Evolutionary conservation across 2,329 filamentous ascomycete genomes (phyloP), one percentile per base, ranked within the genome.

Genomic region (Penicillium crustosum): DNA sequence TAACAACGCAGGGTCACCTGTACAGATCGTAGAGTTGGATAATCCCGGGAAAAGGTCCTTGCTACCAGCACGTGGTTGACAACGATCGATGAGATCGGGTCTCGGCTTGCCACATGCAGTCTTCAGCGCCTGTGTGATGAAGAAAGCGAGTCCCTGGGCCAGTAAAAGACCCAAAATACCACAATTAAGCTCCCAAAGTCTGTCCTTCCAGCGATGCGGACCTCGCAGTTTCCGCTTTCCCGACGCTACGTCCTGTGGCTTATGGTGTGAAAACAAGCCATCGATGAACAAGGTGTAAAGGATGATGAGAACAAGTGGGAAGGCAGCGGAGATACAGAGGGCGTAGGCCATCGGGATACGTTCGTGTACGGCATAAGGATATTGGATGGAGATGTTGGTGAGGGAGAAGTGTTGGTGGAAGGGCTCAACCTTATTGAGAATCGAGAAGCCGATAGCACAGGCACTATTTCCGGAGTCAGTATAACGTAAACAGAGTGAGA

Each of bases 171-270:
- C 83, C 27, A 86, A 68, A 12, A 85, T 78, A 2, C 83, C 83
- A 63, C 83, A 85, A 65, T 86, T 86, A 65, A 86, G 73, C 69
- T 86, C 83, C 83, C 83, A 86, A n/a, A 86, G 67, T 21, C 83
- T 76, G 62, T 85, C 82, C 65, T 82, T 81, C 64, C 82, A 78
- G 39, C 79, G 75, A 65, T 84, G 83, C 52, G 76, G 80, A 0
- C 78, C 74, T 52, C 74, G 75, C 38, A 78, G 50, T 49, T 72
- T 75, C 48, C 73, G 72, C 61, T 76, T 73, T 49, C 74, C 71
- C 10, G 70, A 69, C n/a, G 58, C 60, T 17, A 70, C 55, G 25
- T 73, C 62, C 36, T 71, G 71, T 6, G 73, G 68, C 55, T 77
- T 77, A 57, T 74, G 63, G 51, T 84, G 81, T 19, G 82, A 85